Percentiles rank a stretch among this genome's conserved stretches.
These are phyloP conservation scores for Wickerhamomyces silvicola DNA, from an alignment of 805 yeast species.

Conservation along the genomic window DNA sequence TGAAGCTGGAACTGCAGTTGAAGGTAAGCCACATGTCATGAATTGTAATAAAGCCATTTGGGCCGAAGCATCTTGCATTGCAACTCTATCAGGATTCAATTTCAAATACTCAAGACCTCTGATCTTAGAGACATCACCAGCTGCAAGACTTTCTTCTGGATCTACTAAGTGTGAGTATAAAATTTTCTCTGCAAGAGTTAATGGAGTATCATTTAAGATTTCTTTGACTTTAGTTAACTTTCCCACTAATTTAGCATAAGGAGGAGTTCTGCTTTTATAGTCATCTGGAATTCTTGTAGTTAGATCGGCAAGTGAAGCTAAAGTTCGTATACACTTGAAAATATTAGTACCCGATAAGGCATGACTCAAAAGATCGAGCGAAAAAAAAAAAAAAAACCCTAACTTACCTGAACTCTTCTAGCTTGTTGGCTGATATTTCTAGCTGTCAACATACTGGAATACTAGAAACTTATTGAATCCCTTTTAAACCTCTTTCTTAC, in stretches of 20 bases:
- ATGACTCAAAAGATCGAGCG: too few species aligned
- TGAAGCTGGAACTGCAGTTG: conserved; percentile 88
- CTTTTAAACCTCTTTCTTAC: too few species aligned
- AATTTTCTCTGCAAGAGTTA: conserved; percentile 92
- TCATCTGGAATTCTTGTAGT: conserved; percentile 42
- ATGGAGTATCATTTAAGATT: conserved; percentile 63
- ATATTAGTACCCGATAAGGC: background rate
- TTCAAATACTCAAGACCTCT: conserved; percentile 90
- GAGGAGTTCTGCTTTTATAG: conserved; percentile 72
- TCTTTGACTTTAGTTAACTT: conserved; percentile 59
- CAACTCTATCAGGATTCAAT: conserved; percentile 94
- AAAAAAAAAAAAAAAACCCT: too few species aligned
- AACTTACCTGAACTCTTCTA: too few species aligned
- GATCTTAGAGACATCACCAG: conserved; percentile 43
- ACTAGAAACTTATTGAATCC: too few species aligned
- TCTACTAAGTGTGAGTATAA: conserved; percentile 86
- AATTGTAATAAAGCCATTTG: conserved; percentile 98
- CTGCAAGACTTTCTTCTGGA: conserved; percentile 75
- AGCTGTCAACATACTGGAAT: too few species aligned
- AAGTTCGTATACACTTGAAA: conserved; percentile 8
- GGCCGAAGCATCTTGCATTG: conserved; percentile 99
- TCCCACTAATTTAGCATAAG: conserved; percentile 67
- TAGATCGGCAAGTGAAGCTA: conserved; percentile 18
- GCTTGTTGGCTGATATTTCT: too few species aligned
- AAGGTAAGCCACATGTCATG: conserved; percentile 90